Base-by-base conservation (phyloP, 1,284 basidiomycete genomes). In the Puccinia horiana region DNA sequence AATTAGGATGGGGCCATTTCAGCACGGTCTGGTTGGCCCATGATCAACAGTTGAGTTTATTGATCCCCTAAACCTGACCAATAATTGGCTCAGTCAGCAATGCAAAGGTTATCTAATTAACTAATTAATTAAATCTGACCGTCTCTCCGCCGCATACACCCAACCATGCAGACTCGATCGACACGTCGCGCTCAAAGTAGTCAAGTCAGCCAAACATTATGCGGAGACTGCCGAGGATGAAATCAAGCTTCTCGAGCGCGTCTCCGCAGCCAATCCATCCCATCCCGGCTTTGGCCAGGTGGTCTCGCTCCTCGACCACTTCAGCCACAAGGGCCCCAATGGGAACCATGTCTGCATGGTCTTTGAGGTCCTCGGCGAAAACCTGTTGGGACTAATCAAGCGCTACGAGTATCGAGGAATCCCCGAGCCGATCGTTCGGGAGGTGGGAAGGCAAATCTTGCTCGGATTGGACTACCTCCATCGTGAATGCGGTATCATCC, bases 341-440 rank as follows among this genome's bases (percentile, higher is more conserved):
- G 96, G 96, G 72, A 93, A 92, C 26, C 96, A 99, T 88, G 94
- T 99, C 84, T 99, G 97, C 90, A 99, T 99, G 96, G 96, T 99
- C 23, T 98, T 98, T 86, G 96, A 99, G 88, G 97, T 99, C 49
- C 91, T 99, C 14, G 96, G 97, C 82, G 97, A 99, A 89, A 98
- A 98, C 87, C 89, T 99, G n/a, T 91, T 99, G 0, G 96, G 96
- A 1, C 91, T 99, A 85, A 98, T 98, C 90, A 98, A 97, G 88
- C 91, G 96, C 29, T 92, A 95, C 87, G 93, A 94, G 89, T 94
- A 98, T 88, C 94, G 94, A 85, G 96, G 97, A 83, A 95, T 99
- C 0, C 96, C 97, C 2, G 93, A 95, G 88, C 92, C 90, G 83
- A 90, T 99, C 85, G 95, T 98, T 84, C 94, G 93, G 86, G 96